Base-by-base conservation (phyloP, 495 filamentous ascomycete species). In the Penicillium goetzii region DNA sequence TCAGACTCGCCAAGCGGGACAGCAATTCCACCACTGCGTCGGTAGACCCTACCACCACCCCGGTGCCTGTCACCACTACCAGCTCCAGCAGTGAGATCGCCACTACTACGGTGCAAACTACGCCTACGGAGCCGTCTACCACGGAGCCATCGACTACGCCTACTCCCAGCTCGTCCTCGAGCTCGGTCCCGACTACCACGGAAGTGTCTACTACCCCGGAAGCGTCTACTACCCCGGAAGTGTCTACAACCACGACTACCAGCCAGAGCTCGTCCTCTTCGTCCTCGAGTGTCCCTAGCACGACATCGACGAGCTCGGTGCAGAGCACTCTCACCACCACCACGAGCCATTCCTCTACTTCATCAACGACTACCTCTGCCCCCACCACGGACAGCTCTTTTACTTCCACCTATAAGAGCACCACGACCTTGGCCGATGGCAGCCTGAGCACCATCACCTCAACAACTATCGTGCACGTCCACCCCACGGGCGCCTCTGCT, bases 361-460 rank as follows among this genome's bases (percentile, higher is more conserved):
- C 77, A 7, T 67, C 72, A 32, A 32, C 6, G 12, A 63, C 75
- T 26, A 70, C 76, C 34, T 56, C 67, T 8, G 26, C 70, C 21
- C 76, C 76, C 1, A 76, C 73, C 10, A 63, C 58, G 65, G 78
- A 80, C 59, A 73, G 70, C 45, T 73, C 74, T 6, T 72, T 53
- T 21, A 81, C 60, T 9, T 66, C 74, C 1, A 83, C 76, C 7
- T 71, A 67, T 69, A 66, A 78, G 56, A 75, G 71, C 47, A 81
- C 76, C 45, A 87, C 87, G 72, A 92, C 90, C 61, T 86, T 93
- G 2, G 84, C 94, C 25, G 89, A 98, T 69, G 92, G 82, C 51
- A 74, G 71, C n/a, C 54, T 77, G 32, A 78, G 71, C 67, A 83
- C 81, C 56, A 71, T 83, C 60, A 85, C 83, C n/a, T 71, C 77